These are phyloP conservation scores for Physcomitrellopsis africana DNA, from an alignment of 225 moss, liverwort and hornwort genomes.

Conservation along the genomic window DNA sequence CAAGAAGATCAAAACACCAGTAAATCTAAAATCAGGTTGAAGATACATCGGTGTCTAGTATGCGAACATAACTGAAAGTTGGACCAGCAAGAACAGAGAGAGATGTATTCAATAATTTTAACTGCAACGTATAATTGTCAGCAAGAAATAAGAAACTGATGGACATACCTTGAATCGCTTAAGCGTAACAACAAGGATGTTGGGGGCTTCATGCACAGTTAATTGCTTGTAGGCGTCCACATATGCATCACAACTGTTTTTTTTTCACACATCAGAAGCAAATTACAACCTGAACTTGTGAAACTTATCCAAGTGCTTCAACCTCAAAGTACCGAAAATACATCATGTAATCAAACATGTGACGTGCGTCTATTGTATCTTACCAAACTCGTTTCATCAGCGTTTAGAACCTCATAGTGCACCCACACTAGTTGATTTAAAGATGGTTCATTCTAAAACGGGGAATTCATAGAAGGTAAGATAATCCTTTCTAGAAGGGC, in stretches of 20 bases:
- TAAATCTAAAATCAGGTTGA: too few species aligned
- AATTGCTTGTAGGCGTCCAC: constrained; percentile 89
- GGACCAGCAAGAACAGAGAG: background rate
- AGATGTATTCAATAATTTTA: background rate
- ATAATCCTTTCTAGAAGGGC: too few species aligned
- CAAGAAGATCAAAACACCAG: constrained; percentile 15
- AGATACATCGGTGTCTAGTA: background rate
- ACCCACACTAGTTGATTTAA: too few species aligned
- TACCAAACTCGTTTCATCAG: background rate
- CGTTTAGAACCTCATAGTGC: background rate
- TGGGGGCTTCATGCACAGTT: constrained; percentile 86
- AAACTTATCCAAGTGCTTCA: constrained; percentile 4
- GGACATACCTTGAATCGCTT: constrained; percentile 85
- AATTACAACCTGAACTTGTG: background rate
- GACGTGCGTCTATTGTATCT: constrained; percentile 2
- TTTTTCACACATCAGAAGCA: constrained; percentile 25
- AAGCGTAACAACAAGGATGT: constrained; percentile 84
- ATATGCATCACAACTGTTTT: constrained; percentile 79
- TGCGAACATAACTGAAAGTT: background rate
- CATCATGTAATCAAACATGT: constrained; percentile 2
- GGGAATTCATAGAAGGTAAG: too few species aligned
- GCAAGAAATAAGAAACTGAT: constrained; percentile 9
- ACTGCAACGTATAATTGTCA: constrained; percentile 13
- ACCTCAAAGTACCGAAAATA: constrained; percentile 11
- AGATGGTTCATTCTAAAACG: too few species aligned